Evolutionary conservation across 768 basidiomycete species (phyloP), one percentile per base, ranked within the genome.

Genomic region (Gymnopilus dilepis): DNA sequence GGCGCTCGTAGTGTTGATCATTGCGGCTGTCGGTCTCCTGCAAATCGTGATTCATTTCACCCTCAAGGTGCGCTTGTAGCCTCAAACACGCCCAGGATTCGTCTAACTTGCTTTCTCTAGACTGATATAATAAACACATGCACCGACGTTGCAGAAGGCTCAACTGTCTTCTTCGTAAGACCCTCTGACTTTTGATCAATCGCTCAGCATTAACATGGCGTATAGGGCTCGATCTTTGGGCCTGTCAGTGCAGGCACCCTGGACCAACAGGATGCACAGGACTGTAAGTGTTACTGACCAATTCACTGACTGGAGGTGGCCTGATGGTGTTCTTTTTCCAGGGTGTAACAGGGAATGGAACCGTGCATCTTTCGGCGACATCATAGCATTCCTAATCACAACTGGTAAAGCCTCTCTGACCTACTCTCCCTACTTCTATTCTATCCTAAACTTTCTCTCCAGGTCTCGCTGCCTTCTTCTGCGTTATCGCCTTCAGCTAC

Each of bases 341-440:
- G 92, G 84, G 77, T 95, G 94, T 71, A 75, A 75, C 7, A 63
- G 69, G 24, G 76, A 78, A 7, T 95, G 88, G 85, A 77, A 74
- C 63, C 86, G 79, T 38, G 84, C 85, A 61, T 91, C 91, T 0
- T 89, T 87, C 85, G 76, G 82, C 2, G 83, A 89, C 67, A 86
- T 95, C 63, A 64, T 92, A 30, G 80, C 81, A 43, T 79, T 93
- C 38, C 68, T 94, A 38, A 68, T 89, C 26, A 81, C 83, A 24
- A 76, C 83, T 38, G 22, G 92, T 93, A 71, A 64, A 88, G 2
- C 54, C 12, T 34, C 13, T 24, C 21, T 9, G 4, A 24, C 40
- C 17, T 60, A 17, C 45, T 43, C 55, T 54, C 47, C 33, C 13
- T 6, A 5, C 19, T 43, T n/a, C 34, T n/a, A 21, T 4, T 40